Base-by-base conservation (phyloP, 257 asterid species). In the Capsicum chinense region DNA sequence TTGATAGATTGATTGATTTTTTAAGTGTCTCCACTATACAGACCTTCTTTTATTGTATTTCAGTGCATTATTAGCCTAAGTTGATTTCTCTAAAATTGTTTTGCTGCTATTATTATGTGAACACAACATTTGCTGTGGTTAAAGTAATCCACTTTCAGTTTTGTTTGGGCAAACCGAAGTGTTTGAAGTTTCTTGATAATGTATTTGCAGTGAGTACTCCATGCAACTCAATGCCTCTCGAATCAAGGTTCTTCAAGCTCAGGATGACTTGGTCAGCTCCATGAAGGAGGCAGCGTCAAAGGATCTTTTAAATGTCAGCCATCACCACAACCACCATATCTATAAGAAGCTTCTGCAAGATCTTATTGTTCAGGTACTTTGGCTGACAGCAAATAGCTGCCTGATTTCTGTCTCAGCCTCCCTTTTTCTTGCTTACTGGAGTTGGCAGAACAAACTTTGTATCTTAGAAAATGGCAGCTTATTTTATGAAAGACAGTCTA, bases 201-300 rank as follows among this genome's bases (percentile, higher is more conserved):
- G 87, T 69, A 62, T 48, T 79, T 84, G 85, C 88, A 94, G 98
- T 69, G 98, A 94, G 87, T 94, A 94, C 86, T 94, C 98, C 42
- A 94, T 92, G 97, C 98, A 92, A 79, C 91, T 94, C 83, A 94
- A 94, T 92, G 94, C 97, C 60, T 92, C 98, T 83, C 89, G 98
- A 64, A 86, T 94, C 87, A 94, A 92, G 91, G 98, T 94, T 90
- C 98, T 94, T 88, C 98, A 94, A 87, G 97, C 97, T 67, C 98
- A 94, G 89, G 99, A 95, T 86, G 99, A 95, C 89, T 88, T 95
- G 88, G 96, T 93, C 58, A 92, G 86, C 88, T 87, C 93, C 80
- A 94, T 92, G 98, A 94, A 88, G 92, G 98, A 90, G 76, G 85
- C 87, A 35, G 93, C 97, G 60, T 82, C 95, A 10, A 87, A 92